Evolutionary conservation across 371 early-diverging fungal species (phyloP).

Genomic region (Furculomyces boomerangus): DNA sequence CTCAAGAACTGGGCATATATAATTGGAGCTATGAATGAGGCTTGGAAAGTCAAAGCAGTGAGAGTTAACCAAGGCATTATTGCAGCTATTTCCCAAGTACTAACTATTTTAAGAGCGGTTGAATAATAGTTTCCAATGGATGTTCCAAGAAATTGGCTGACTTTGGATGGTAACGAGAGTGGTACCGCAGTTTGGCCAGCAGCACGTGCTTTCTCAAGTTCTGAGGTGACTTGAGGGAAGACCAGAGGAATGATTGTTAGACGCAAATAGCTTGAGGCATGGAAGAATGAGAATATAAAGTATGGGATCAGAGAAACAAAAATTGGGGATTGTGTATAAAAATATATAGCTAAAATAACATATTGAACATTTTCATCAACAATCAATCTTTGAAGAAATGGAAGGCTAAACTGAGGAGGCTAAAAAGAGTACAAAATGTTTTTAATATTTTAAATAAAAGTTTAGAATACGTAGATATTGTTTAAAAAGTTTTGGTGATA

Average conservation of each 20-base stretch:
- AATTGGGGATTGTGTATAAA: constrained; percentile 52
- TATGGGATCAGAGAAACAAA: constrained; percentile 66
- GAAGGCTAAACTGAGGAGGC: constrained; percentile 39
- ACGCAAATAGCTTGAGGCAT: constrained; percentile 56
- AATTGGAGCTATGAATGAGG: constrained; percentile 53
- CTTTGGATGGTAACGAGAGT: constrained; percentile 19
- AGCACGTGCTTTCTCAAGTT: constrained; percentile 16
- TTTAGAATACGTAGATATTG: no score
- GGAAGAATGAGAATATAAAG: constrained; percentile 66
- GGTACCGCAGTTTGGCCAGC: constrained; percentile 5
- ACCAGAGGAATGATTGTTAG: constrained; percentile 50
- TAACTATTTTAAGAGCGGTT: constrained; percentile 49
- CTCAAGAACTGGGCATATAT: constrained; percentile 69
- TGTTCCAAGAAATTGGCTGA: constrained; percentile 36
- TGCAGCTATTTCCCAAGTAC: constrained; percentile 57
- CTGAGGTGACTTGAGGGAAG: constrained; percentile 32
- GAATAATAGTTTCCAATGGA: constrained; percentile 53
- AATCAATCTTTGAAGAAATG: constrained; percentile 44
- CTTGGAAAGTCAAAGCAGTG: constrained; percentile 40
- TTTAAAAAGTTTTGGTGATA: constrained; percentile 6
- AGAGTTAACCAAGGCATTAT: constrained; percentile 52
- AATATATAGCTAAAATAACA: constrained; percentile 55
- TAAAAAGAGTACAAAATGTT: neutral
- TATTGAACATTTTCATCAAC: constrained; percentile 83
- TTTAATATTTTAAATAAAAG: no score